Conservation (phyloP, 768 basidiomycete species). For the Mycena indigotica region DNA sequence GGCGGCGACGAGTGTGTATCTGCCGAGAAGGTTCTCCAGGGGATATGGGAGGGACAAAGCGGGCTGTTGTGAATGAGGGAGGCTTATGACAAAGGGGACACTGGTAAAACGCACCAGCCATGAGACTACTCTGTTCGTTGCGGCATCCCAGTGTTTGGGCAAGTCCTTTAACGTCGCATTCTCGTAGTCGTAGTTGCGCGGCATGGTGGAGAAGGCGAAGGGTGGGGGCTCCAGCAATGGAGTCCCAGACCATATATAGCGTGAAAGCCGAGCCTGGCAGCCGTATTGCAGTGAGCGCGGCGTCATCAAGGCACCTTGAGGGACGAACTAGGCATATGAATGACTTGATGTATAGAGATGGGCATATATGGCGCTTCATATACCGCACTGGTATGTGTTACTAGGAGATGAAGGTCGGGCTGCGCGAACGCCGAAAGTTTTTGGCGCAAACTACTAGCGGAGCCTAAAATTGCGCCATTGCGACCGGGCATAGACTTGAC, state of each 20-base stretch:
- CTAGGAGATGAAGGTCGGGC: too few relatives aligned
- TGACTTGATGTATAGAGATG: neutral
- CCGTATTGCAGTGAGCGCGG: neutral
- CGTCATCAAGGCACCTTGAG: neutral
- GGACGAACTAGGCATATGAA: neutral
- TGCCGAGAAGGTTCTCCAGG: neutral
- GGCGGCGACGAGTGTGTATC: constrained; percentile 6
- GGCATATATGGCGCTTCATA: too few relatives aligned
- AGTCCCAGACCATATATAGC: too few relatives aligned
- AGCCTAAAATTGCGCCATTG: too few relatives aligned
- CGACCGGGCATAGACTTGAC: too few relatives aligned
- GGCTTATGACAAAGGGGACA: neutral
- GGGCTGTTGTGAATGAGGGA: neutral
- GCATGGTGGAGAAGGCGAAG: neutral
- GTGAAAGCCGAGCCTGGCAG: neutral
- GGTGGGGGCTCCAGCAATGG: too few relatives aligned
- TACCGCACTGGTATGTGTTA: too few relatives aligned
- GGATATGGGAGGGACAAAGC: neutral
- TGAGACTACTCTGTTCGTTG: neutral
- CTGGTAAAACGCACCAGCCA: constrained; percentile 1
- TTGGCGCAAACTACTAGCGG: too few relatives aligned
- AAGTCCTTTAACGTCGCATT: neutral
- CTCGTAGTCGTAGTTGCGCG: neutral
- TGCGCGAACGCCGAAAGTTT: too few relatives aligned
- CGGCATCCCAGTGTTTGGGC: constrained; percentile 5